phyloP scores from a whole-genome alignment of 768 basidiomycete genomes.

The Boletus edulis region DNA sequence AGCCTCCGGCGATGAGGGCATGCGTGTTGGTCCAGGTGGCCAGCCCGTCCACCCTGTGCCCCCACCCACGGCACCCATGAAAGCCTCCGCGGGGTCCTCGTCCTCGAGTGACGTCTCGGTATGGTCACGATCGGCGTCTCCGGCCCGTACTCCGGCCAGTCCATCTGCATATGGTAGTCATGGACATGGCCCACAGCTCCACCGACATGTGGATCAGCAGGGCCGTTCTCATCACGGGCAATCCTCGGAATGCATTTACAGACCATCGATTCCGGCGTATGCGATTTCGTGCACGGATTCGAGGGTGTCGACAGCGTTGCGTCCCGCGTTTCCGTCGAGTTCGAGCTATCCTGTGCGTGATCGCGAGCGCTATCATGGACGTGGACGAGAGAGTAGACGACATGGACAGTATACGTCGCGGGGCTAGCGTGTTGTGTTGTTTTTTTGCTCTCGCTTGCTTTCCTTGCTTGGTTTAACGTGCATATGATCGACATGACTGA shows the following conservation, averaged over 20 bases:
- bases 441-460: neutral
- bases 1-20: conserved; percentile 11
- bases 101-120: conserved; percentile 22
- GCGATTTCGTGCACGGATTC: conserved; percentile 33
- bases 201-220: conserved; percentile 21
- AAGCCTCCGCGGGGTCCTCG: conserved; percentile 21
- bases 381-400: conserved; percentile 16
- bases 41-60: conserved; percentile 1
- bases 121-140: conserved; percentile 28
- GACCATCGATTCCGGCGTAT: conserved; percentile 31
- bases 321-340: conserved; percentile 31
- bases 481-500: too few relatives aligned
- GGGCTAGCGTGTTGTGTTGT: neutral
- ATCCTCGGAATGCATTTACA: conserved; percentile 26
- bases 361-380: conserved; percentile 19
- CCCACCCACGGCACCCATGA: conserved; percentile 6
- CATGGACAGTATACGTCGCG: conserved; percentile 17
- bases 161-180: conserved; percentile 7
- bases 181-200: conserved; percentile 10
- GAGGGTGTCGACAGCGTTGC: conserved; percentile 33
- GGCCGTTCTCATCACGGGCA: conserved; percentile 8
- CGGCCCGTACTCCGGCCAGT: conserved; percentile 13
- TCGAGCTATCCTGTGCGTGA: conserved; percentile 17
- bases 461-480: neutral
- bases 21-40: neutral